Conservation (phyloP, 352 stramenopile genomes). For the Aphanomyces invadans region DNA sequence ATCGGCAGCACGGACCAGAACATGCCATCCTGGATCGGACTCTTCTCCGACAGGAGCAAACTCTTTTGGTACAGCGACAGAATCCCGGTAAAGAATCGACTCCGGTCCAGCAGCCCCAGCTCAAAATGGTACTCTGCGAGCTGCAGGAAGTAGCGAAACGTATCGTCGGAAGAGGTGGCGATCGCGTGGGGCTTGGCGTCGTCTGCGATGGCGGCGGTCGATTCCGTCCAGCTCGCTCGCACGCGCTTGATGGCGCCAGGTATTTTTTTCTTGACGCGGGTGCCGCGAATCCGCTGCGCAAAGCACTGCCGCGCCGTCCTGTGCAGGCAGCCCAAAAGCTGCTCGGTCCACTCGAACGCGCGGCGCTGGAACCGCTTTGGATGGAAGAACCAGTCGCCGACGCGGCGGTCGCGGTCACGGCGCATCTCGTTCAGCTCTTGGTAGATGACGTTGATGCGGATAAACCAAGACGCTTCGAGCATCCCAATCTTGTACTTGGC, state of each 20-base stretch:
- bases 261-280: background rate
- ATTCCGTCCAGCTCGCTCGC: background rate
- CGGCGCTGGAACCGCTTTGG: slow-evolving; percentile 58
- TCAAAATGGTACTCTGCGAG: slow-evolving; percentile 80
- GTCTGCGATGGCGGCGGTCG: too few relatives aligned
- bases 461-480: slow-evolving; percentile 73
- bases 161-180: slow-evolving; percentile 30
- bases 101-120: slow-evolving; percentile 55
- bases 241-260: background rate
- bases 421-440: slow-evolving; percentile 81
- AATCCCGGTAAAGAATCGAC: slow-evolving; percentile 71
- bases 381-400: slow-evolving; percentile 77
- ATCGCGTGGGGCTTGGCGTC: background rate
- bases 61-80: slow-evolving; percentile 70
- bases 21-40: slow-evolving; percentile 22
- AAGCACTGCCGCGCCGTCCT: slow-evolving; percentile 43
- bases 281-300: background rate
- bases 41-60: slow-evolving; percentile 27
- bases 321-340: slow-evolving; percentile 69
- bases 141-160: slow-evolving; percentile 78
- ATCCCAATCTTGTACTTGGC: slow-evolving; percentile 62
- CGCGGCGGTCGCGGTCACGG: slow-evolving; percentile 46
- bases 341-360: slow-evolving; percentile 71
- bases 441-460: slow-evolving; percentile 80
- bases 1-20: slow-evolving; percentile 37